Evolutionary conservation across 2,329 filamentous ascomycete species (phyloP).

Genomic region (Fusarium nelsonii): DNA sequence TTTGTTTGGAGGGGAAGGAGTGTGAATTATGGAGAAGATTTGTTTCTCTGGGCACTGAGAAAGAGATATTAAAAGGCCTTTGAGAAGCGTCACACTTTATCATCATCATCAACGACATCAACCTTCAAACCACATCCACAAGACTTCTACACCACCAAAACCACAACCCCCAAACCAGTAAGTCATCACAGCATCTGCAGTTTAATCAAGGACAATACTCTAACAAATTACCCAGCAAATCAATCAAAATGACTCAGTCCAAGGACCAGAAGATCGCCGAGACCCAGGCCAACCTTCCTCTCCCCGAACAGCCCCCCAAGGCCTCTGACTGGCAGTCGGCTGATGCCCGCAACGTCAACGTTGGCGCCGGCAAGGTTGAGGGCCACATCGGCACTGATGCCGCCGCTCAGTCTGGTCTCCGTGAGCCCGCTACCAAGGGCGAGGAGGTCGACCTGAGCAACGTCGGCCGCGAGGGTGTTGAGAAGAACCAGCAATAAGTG

Average conservation of each 20-base stretch:
- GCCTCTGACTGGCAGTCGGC: conserved; percentile 83
- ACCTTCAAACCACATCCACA: conserved; percentile 6
- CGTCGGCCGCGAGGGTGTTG: conserved; percentile 70
- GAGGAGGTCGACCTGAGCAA: conserved; percentile 67
- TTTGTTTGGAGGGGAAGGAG: conserved; percentile 1
- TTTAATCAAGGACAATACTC: neutral
- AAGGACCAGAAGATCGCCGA: conserved; percentile 76
- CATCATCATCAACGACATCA: conserved; percentile 1
- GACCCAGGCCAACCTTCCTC: conserved; percentile 78
- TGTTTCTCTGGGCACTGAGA: neutral
- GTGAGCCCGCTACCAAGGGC: conserved; percentile 69
- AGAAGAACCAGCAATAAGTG: conserved; percentile 34
- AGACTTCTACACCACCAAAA: conserved; percentile 8
- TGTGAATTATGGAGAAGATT: conserved; percentile 9
- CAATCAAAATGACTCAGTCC: conserved; percentile 58
- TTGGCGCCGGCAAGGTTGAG: conserved; percentile 71
- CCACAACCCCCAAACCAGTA: conserved; percentile 17
- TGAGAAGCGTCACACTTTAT: conserved; percentile 8
- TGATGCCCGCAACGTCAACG: conserved; percentile 76
- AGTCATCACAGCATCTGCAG: neutral
- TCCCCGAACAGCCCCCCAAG: conserved; percentile 81
- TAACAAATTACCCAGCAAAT: conserved; percentile 4
- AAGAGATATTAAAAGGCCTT: conserved; percentile 25
- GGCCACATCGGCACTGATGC: conserved; percentile 65
- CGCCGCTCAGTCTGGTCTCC: conserved; percentile 64